Conservation (phyloP, 208 protist genomes). For the Acanthamoeba royreba region DNA sequence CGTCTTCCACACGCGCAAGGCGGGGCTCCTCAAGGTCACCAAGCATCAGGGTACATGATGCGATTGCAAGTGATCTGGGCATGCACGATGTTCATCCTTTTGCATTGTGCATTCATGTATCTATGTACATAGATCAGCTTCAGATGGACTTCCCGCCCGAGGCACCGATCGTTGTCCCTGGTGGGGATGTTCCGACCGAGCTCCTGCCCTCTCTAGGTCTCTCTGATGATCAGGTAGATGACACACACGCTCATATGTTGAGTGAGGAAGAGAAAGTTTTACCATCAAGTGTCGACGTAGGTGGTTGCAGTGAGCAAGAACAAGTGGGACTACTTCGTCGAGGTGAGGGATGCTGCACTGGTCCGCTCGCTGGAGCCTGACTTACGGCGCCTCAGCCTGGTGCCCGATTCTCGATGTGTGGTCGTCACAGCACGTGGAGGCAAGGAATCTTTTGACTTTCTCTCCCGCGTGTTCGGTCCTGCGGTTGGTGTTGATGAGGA, state of each 20-base stretch:
- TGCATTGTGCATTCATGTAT: too few species aligned
- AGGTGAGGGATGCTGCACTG: neutral
- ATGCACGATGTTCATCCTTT: too few species aligned
- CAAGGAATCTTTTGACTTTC: neutral
- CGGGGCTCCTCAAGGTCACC: neutral
- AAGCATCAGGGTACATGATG: neutral
- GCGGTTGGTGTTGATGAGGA: conserved; percentile 39
- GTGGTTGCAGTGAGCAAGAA: neutral
- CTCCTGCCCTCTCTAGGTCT: neutral
- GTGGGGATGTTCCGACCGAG: neutral
- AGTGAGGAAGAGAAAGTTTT: too few species aligned
- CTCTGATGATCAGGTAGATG: neutral
- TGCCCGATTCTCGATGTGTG: neutral
- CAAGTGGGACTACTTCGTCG: neutral
- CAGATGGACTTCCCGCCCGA: neutral
- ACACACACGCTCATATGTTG: neutral
- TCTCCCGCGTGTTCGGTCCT: conserved; percentile 19
- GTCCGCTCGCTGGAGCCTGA: neutral
- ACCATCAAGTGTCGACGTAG: neutral
- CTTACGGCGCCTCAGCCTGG: neutral
- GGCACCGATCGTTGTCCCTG: neutral
- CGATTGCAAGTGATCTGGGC: too few species aligned
- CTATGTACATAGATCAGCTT: neutral
- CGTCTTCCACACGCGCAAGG: neutral
- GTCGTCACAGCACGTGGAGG: neutral